phyloP scores from a whole-genome alignment of 1,284 basidiomycete species.

The Hymenochaete sp. region DNA sequence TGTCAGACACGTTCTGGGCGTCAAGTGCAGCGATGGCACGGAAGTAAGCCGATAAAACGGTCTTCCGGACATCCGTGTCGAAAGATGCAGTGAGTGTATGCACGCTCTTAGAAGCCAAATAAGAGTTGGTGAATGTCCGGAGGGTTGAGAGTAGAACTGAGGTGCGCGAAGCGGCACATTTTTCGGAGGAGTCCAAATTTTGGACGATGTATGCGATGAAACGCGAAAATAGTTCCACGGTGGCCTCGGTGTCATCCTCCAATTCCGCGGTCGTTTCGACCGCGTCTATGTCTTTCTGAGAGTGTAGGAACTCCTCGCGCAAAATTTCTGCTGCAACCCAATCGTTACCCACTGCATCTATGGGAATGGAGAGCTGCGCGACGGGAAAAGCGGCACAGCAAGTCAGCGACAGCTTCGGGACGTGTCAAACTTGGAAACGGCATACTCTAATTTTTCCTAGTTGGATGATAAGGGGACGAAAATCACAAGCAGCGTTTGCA shows the following conservation, averaged over 20 bases:
- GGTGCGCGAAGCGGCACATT: constrained; percentile 48
- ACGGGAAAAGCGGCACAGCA: background rate
- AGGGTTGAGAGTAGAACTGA: constrained; percentile 67
- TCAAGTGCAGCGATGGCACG: constrained; percentile 69
- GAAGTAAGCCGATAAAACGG: constrained; percentile 78
- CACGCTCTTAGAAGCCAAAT: constrained; percentile 68
- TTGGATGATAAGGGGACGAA: constrained; percentile 55
- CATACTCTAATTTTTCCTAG: constrained; percentile 56
- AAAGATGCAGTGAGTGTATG: constrained; percentile 75
- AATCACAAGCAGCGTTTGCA: constrained; percentile 6
- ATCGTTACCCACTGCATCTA: constrained; percentile 66
- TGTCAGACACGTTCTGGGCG: constrained; percentile 44
- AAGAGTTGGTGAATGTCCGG: constrained; percentile 70
- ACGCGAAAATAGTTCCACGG: constrained; percentile 69
- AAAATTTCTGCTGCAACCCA: constrained; percentile 88
- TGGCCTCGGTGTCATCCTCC: constrained; percentile 52
- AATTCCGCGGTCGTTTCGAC: constrained; percentile 42
- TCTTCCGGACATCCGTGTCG: constrained; percentile 68
- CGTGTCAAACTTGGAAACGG: constrained; percentile 22
- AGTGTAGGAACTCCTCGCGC: constrained; percentile 75
- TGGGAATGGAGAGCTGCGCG: constrained; percentile 65
- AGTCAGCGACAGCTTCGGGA: constrained; percentile 1
- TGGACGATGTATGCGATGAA: constrained; percentile 71
- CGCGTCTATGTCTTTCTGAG: constrained; percentile 48
- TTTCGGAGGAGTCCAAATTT: constrained; percentile 46